These are phyloP conservation scores for Zoysia matrella DNA, from an alignment of 202 grass and related monocot genomes.

Conservation along the genomic window DNA sequence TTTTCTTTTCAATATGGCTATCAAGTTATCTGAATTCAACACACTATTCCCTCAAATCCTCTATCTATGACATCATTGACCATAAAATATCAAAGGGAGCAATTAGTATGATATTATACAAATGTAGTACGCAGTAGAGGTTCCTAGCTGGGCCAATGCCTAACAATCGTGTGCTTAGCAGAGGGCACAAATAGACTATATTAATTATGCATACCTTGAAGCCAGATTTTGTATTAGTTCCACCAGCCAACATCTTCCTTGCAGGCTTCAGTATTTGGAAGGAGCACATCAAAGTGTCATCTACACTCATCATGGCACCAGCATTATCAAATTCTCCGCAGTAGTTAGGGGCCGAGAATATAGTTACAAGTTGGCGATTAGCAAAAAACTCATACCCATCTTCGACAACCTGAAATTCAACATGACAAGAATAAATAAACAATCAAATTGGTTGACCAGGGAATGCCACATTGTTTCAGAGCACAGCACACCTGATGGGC, in stretches of 20 bases:
- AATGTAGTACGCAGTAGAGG: background rate
- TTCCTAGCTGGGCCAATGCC: background rate
- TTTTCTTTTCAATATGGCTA: background rate
- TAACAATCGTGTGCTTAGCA: slow-evolving; percentile 22
- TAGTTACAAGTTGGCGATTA: slow-evolving; percentile 81
- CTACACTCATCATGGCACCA: slow-evolving; percentile 97
- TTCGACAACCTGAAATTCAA: slow-evolving; percentile 76
- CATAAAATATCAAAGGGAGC: no score
- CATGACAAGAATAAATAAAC: slow-evolving; percentile 37
- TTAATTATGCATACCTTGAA: slow-evolving; percentile 55
- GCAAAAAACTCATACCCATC: slow-evolving; percentile 96
- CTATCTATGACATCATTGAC: no score
- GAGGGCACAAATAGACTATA: background rate
- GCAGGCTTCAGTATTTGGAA: slow-evolving; percentile 96
- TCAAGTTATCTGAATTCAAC: background rate
- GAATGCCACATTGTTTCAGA: slow-evolving; percentile 15
- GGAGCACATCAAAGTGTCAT: slow-evolving; percentile 88
- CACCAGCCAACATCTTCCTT: slow-evolving; percentile 53
- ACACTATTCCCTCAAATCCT: no score
- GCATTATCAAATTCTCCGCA: slow-evolving; percentile 96
- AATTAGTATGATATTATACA: background rate
- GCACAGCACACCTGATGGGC: slow-evolving; percentile 69
- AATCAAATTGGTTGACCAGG: background rate
- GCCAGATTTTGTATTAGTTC: slow-evolving; percentile 52
- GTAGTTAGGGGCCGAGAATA: slow-evolving; percentile 94